phyloP scores from a whole-genome alignment of 2,329 filamentous ascomycete genomes.

The Capronia americana region DNA sequence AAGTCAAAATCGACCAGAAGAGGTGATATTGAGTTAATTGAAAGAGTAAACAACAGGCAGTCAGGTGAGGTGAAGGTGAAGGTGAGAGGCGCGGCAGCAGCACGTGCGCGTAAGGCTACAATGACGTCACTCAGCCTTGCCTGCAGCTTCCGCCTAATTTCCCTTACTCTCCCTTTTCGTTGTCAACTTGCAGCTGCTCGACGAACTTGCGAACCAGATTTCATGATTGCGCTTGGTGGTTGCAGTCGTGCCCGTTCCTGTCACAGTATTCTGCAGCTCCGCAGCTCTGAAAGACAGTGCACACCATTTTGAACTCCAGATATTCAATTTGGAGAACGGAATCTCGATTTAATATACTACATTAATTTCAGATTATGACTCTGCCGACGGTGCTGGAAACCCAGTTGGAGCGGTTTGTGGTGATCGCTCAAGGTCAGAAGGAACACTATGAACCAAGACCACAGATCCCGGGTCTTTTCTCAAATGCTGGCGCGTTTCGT shows the following conservation, averaged over 20 bases:
- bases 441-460: neutral
- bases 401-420: neutral
- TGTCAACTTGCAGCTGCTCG: neutral
- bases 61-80: neutral
- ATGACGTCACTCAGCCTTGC: constrained; percentile 3
- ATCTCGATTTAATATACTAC: neutral
- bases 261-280: neutral
- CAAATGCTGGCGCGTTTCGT: too few relatives aligned
- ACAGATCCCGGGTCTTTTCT: neutral
- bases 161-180: neutral
- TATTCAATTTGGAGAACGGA: neutral
- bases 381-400: neutral
- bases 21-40: neutral
- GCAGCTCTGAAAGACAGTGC: neutral
- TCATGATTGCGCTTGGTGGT: neutral
- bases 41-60: neutral
- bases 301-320: neutral
- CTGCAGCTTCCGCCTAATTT: neutral
- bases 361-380: neutral
- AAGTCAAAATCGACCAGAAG: neutral
- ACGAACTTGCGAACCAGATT: neutral
- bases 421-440: neutral
- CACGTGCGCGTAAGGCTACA: neutral
- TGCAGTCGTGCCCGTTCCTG: neutral
- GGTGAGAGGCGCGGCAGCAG: neutral